Conservation (phyloP, 2,329 filamentous ascomycete genomes). For the Teratosphaeria nubilosa region DNA sequence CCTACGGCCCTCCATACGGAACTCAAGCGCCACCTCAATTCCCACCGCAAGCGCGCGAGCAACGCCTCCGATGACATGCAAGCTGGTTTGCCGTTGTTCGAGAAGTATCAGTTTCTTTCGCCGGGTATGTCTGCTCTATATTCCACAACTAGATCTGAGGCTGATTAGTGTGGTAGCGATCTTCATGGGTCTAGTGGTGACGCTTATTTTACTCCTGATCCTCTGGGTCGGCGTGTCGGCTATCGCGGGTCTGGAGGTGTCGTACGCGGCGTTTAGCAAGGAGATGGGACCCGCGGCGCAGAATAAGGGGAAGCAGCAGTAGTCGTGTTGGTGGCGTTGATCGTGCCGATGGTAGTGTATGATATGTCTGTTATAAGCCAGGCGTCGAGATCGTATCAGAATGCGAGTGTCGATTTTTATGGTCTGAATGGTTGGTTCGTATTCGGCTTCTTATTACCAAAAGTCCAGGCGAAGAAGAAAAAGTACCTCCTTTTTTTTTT, state of each 20-base stretch:
- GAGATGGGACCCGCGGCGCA: constrained; percentile 83
- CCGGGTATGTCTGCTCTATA: constrained; percentile 53
- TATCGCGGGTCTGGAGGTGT: constrained; percentile 71
- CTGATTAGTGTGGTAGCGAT: constrained; percentile 48
- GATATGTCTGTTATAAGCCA: not conserved
- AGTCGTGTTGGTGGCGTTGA: not conserved
- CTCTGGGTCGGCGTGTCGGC: constrained; percentile 68
- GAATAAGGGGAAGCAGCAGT: constrained; percentile 34
- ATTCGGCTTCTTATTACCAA: too few species aligned
- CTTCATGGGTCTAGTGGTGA: constrained; percentile 72
- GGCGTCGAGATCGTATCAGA: too few species aligned
- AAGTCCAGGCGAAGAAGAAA: too few species aligned
- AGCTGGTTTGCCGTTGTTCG: constrained; percentile 55
- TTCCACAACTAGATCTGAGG: not conserved
- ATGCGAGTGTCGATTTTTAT: too few species aligned
- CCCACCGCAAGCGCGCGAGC: constrained; percentile 23
- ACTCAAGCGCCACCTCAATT: constrained; percentile 54
- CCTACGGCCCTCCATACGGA: constrained; percentile 57
- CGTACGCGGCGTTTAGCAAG: constrained; percentile 93
- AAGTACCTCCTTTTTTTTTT: too few species aligned
- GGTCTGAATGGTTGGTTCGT: too few species aligned
- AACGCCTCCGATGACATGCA: constrained; percentile 15
- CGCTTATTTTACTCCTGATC: constrained; percentile 63
- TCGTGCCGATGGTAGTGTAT: not conserved
- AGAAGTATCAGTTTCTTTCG: constrained; percentile 90